These are phyloP conservation scores for Massospora cicadina DNA, from an alignment of 371 early-diverging fungal species.

Conservation along the genomic window DNA sequence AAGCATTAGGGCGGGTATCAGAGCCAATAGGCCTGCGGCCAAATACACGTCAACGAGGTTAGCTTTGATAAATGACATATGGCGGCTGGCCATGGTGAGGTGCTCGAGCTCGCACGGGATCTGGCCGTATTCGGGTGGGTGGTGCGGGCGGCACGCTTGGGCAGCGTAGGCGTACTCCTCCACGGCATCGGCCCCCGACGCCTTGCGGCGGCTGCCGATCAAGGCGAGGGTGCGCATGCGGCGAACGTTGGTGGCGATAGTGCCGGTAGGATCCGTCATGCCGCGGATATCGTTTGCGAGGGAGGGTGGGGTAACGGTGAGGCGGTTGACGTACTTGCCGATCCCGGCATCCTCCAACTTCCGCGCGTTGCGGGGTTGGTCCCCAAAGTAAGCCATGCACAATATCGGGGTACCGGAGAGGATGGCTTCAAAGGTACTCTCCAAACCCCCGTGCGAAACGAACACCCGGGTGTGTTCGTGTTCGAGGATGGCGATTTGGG, in stretches of 20 bases:
- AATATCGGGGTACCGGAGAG: slow-evolving; percentile 10
- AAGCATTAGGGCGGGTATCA: too few species aligned
- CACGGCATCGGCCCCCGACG: neutral
- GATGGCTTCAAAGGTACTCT: slow-evolving; percentile 2
- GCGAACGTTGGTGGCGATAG: neutral
- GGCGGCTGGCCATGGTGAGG: too few species aligned
- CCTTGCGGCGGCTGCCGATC: neutral
- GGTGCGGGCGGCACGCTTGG: neutral
- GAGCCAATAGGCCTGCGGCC: too few species aligned
- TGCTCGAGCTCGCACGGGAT: neutral
- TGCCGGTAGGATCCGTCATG: neutral
- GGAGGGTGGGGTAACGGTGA: too few species aligned
- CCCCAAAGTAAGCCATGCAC: slow-evolving; percentile 6
- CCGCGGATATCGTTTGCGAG: neutral
- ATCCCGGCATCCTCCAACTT: neutral
- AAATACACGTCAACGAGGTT: too few species aligned
- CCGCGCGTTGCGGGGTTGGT: slow-evolving; percentile 9
- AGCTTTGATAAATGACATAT: too few species aligned
- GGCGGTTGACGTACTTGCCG: neutral
- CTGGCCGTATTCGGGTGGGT: too few species aligned
- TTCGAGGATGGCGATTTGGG: slow-evolving; percentile 10
- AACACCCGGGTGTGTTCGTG: slow-evolving; percentile 4
- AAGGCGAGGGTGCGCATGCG: too few species aligned
- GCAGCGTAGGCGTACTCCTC: neutral
- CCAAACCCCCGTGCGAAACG: slow-evolving; percentile 11